Evolutionary conservation across 2,329 filamentous ascomycete species (phyloP).

Genomic region (Fusarium napiforme): DNA sequence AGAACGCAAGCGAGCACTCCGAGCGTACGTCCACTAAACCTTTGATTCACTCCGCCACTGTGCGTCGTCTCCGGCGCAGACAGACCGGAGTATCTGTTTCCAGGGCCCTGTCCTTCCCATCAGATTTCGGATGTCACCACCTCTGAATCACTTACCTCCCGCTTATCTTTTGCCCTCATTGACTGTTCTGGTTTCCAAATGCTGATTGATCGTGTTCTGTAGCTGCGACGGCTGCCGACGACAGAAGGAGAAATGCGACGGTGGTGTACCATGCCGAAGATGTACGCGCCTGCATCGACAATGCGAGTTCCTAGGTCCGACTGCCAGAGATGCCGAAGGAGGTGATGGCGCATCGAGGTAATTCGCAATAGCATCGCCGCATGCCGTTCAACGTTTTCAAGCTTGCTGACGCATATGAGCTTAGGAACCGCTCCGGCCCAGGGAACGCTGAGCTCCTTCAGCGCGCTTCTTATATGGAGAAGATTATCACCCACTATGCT

Average conservation of each 20-base stretch:
- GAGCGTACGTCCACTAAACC: constrained; percentile 38
- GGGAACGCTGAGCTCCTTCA: constrained; percentile 42
- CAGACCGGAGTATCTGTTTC: constrained; percentile 1
- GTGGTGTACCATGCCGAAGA: constrained; percentile 63
- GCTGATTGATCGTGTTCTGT: constrained; percentile 15
- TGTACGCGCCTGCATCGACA: constrained; percentile 62
- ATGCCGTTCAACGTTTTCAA: not conserved
- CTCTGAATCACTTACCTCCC: not conserved
- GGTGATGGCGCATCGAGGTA: constrained; percentile 41
- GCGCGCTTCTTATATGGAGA: constrained; percentile 55
- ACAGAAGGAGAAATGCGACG: constrained; percentile 67
- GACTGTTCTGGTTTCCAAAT: not conserved
- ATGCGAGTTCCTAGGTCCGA: constrained; percentile 58
- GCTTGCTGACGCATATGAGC: constrained; percentile 21
- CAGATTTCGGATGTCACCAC: constrained; percentile 4
- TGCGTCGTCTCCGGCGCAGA: not conserved
- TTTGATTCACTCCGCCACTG: not conserved
- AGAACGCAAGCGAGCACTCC: constrained; percentile 46
- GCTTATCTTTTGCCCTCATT: not conserved
- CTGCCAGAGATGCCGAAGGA: constrained; percentile 45
- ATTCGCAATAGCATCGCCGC: not conserved
- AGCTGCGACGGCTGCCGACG: constrained; percentile 66
- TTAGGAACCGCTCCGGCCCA: constrained; percentile 39
- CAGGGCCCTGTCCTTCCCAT: not conserved
- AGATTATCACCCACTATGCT: constrained; percentile 58